Evolutionary conservation across 2,329 filamentous ascomycete genomes (phyloP), one percentile per base, ranked within the genome.

Genomic region (Aspergillus neotritici): DNA sequence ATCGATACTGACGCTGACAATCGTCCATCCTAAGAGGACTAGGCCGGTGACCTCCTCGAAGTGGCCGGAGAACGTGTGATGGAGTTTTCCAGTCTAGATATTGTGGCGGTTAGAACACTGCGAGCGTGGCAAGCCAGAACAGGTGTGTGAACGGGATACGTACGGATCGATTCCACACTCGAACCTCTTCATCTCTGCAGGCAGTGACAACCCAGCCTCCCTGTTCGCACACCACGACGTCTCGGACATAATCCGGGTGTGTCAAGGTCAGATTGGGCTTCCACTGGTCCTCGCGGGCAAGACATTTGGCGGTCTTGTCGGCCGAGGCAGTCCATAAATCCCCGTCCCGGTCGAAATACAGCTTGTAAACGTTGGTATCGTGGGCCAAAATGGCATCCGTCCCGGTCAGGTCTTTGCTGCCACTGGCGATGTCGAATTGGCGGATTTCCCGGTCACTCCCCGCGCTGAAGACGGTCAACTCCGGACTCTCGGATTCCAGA

Each of bases 321-420:
- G 88, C 89, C 47, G 88, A 95, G 5, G 90, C 86, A 6, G 91
- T 96, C 89, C 89, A 97, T 11, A 96, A 69, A 55, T 96, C 87
- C 28, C 78, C 81, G 36, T 81, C 79, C 4, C 67, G 66, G 51
- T 89, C 84, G 55, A 94, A 94, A 14, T 78, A 71, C 11, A 97
- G 69, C 51, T 79, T 82, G 67, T 95, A 94, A 8, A 98, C 82
- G 52, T 86, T 93, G 1, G 93, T 98, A 54, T 96, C 88, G 65
- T 98, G 93, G 49, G 84, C 84, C 36, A 84, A 68, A 39, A 96
- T 82, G 2, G 78, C 58, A 66, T 63, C 83, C 69, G 47, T 78
- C 78, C 58, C 82, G 78, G 51, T 80, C 81, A 62, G 40, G n/a
- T 60, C 57, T 31, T 56, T 53, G 31, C 57, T 62, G 37, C 47